Evolutionary conservation across 768 basidiomycete genomes (phyloP), one percentile per base, ranked within the genome.

Genomic region (Boletellus ananas): DNA sequence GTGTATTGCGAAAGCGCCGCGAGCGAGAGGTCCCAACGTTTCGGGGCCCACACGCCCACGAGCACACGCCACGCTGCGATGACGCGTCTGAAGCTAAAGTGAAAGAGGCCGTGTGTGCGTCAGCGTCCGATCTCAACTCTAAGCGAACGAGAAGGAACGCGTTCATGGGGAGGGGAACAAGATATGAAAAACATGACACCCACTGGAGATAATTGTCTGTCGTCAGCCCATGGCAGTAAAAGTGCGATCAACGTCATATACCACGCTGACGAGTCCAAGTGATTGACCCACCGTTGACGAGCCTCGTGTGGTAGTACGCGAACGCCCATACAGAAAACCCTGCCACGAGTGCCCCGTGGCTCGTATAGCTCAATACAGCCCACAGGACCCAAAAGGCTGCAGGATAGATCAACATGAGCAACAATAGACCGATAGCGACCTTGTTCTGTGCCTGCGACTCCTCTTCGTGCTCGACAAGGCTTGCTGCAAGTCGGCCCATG

Each of bases 381-480:
- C 94, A 99, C 7, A 95, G 69, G 52, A 82, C 78, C 63, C 90
- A 81, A 73, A 97, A 97, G 31, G 85, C 70, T n/a, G 83, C 65
- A 18, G 91, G 85, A 72, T 97, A 96, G 37, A 88, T 84, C 55
- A 83, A 62, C 47, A 90, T 61, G 50, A 87, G 69, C 34, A 87
- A 80, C 46, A 96, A 67, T 33, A 95, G 60, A 2, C 93, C 93
- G 59, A 95, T 85, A 12, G 89, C 84, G 39, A 96, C 81, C 75
- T 99, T 99, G 75, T 92, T 98, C 76, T 98, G 94, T 38, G 95
- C 96, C 67, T 91, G 87, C 11, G 91, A 87, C 67, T 97, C 95
- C 67, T 97, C 87, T 65, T 97, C 94, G 53, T 92, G 82, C 60
- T 87, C 78, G 33, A 79, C 83, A 34, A 95, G 71, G 40, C 79